Conservation (phyloP, 2,329 filamentous ascomycete species). For the Penicillium sp. region DNA sequence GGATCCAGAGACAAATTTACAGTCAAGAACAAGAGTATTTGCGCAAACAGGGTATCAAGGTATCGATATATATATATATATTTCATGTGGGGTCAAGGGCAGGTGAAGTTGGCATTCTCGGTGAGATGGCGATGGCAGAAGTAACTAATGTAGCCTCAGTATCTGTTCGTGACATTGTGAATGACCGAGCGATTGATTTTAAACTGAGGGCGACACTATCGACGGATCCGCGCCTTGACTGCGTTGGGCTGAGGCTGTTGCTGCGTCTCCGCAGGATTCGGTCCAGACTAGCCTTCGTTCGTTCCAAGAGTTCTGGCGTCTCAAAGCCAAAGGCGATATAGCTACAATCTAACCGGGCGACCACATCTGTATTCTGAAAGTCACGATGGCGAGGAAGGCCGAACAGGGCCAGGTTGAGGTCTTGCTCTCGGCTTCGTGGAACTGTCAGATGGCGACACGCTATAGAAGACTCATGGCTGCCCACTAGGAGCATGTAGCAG, state of each 20-base stretch:
- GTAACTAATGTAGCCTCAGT: neutral
- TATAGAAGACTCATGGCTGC: neutral
- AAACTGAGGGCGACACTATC: neutral
- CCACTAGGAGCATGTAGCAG: neutral
- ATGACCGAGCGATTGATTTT: neutral
- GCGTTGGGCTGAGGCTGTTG: neutral
- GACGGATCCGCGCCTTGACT: neutral
- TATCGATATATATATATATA: no score
- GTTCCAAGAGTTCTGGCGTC: neutral
- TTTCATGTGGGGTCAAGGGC: no score
- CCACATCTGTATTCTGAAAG: neutral
- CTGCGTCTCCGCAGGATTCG: neutral
- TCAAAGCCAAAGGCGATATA: neutral
- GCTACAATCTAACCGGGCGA: neutral
- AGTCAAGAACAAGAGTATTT: no score
- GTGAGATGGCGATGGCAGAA: no score
- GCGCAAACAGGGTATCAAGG: no score
- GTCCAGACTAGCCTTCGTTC: neutral
- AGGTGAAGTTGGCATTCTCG: no score
- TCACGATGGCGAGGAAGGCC: neutral
- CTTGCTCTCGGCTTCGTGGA: neutral
- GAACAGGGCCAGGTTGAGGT: neutral
- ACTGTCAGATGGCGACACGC: neutral
- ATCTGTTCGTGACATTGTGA: neutral
- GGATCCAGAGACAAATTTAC: no score